Evolutionary conservation across 495 filamentous ascomycete genomes (phyloP), one percentile per base, ranked within the genome.

Genomic region (Evernia prunastri): DNA sequence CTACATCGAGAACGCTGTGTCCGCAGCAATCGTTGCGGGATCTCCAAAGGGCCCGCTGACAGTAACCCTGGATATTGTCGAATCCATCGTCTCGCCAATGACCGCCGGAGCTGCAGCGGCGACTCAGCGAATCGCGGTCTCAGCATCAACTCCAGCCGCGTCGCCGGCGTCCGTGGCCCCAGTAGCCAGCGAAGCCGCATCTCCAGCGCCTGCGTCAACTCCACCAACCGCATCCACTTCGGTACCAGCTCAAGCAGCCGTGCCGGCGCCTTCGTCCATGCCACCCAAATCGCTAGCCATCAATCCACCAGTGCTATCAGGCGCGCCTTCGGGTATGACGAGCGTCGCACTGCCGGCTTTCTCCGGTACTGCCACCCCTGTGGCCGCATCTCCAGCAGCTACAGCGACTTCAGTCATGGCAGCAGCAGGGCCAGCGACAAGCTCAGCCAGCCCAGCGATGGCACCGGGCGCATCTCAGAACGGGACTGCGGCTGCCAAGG

Each of bases 221-320:
- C 42, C 62, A 53, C 29, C 62, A 51, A 37, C 40, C 13, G 40
- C 62, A 37, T 36, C 42, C 27, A 31, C 18, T 20, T 35, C 42
- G 3, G n/a, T 45, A 25, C 63, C 43, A 60, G 27, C 63, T n/a
- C 43, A 49, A 29, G 47, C 57, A 29, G 25, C 43, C 17, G 58
- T 45, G 13, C 8, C 36, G 29, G 53, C 47, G 13, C 58, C 63
- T n/a, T 58, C 59, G 37, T 51, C 62, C 13, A 23, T 40, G 54
- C 62, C 42, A 37, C 62, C 62, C 20, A 35, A 36, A 29, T 51
- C 59, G 4, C 47, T 59, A 15, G 57, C 33, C 31, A 36, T 65
- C 35, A 42, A 54, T 15, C 61, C 61, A 18, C 61, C 61, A 4
- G 23, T 63, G 1, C 40, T 56, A 2, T 63, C 61, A 15, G 53